Conservation (phyloP, 2,329 filamentous ascomycete genomes). For the Aspergillus sclerotialis region DNA sequence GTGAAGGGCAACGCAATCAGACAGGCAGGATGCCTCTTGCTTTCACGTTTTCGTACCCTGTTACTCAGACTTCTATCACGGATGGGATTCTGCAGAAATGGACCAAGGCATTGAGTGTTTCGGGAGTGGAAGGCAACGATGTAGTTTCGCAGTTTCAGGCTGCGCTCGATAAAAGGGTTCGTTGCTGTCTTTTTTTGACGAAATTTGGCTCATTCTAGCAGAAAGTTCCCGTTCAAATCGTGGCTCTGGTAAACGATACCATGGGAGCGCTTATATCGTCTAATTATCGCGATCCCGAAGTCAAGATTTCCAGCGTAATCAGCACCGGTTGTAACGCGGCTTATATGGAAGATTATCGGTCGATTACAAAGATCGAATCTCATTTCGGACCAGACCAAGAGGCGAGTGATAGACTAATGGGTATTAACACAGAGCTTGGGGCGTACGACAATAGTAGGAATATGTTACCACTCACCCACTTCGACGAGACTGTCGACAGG, state of each 20-base stretch:
- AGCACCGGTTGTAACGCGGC: slow-evolving; percentile 93
- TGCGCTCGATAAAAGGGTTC: slow-evolving; percentile 58
- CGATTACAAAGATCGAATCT: slow-evolving; percentile 72
- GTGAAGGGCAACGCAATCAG: slow-evolving; percentile 17
- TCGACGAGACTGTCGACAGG: slow-evolving; percentile 72
- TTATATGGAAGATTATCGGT: slow-evolving; percentile 82
- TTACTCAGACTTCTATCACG: slow-evolving; percentile 76
- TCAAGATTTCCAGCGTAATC: slow-evolving; percentile 91
- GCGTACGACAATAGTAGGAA: slow-evolving; percentile 83
- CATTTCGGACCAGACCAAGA: slow-evolving; percentile 63
- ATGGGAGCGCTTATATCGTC: slow-evolving; percentile 90
- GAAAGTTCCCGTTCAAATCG: slow-evolving; percentile 77
- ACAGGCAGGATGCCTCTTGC: slow-evolving; percentile 67
- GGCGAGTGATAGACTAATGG: slow-evolving; percentile 62
- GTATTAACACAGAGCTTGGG: slow-evolving; percentile 92
- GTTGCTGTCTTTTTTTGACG: background rate
- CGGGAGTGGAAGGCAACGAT: slow-evolving; percentile 78
- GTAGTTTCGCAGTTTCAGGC: slow-evolving; percentile 75
- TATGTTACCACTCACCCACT: slow-evolving; percentile 66
- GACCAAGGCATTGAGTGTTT: slow-evolving; percentile 88
- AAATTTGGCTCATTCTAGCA: slow-evolving; percentile 24
- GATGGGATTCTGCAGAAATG: slow-evolving; percentile 79
- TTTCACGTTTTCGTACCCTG: slow-evolving; percentile 87
- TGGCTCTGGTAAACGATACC: slow-evolving; percentile 90
- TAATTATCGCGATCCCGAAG: slow-evolving; percentile 76